Percentiles rank a stretch among this genome's conserved stretches.
phyloP scores from a whole-genome alignment of 2,329 filamentous ascomycete species.

The Colletotrichum falcatum region DNA sequence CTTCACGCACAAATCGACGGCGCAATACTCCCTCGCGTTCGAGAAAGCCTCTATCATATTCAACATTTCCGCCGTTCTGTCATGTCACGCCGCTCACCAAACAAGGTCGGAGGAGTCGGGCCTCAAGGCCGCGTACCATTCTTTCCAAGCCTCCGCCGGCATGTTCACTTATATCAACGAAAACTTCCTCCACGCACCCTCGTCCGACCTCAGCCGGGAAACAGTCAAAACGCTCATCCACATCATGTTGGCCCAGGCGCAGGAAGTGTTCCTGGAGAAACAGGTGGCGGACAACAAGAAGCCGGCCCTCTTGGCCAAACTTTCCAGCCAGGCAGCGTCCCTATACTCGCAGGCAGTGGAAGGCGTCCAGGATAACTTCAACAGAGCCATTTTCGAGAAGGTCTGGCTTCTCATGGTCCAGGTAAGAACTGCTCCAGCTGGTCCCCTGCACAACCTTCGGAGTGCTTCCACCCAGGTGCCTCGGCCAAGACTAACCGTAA shows the following conservation, averaged over 20 bases:
- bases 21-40: conserved; percentile 95
- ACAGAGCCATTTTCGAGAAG: conserved; percentile 92
- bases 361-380: conserved; percentile 92
- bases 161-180: conserved; percentile 99
- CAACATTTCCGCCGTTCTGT: conserved; percentile 97
- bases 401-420: conserved; percentile 89
- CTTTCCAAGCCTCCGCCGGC: conserved; percentile 96
- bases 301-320: conserved; percentile 88
- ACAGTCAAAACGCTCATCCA: conserved; percentile 95
- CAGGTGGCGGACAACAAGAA: conserved; percentile 95
- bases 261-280: conserved; percentile 98
- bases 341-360: conserved; percentile 90
- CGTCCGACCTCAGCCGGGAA: conserved; percentile 93
- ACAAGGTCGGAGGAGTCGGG: conserved; percentile 92
- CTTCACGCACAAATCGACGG: conserved; percentile 98
- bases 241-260: conserved; percentile 93
- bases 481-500: conserved; percentile 34
- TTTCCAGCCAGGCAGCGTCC: conserved; percentile 90
- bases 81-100: conserved; percentile 93
- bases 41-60: conserved; percentile 99
- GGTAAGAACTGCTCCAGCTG: conserved; percentile 59
- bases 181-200: conserved; percentile 97
- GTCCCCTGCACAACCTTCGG: neutral
- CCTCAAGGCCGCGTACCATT: conserved; percentile 96
- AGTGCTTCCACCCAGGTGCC: neutral